Evolutionary conservation across 495 filamentous ascomycete species (phyloP).

Genomic region (Bathelium albidoporum): DNA sequence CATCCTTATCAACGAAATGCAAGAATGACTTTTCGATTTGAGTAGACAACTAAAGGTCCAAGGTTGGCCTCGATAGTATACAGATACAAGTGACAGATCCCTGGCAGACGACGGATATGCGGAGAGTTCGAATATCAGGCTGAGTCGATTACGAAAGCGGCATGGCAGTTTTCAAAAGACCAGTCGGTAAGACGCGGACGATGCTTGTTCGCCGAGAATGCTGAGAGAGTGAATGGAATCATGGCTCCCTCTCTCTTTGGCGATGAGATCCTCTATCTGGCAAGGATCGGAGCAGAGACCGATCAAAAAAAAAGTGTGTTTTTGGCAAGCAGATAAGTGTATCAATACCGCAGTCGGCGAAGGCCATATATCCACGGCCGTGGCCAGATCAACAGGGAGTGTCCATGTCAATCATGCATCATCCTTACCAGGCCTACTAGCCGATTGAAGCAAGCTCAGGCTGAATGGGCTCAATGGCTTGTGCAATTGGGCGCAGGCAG

Average conservation of each 20-base stretch:
- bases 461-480: not conserved
- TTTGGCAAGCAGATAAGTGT: not conserved
- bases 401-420: conserved; percentile 5
- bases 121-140: not conserved
- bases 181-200: not conserved
- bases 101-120: not conserved
- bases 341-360: not conserved
- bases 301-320: not conserved
- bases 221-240: not conserved
- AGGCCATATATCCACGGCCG: not conserved
- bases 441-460: not conserved
- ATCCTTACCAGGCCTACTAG: not conserved
- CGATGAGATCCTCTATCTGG: not conserved
- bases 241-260: not conserved
- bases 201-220: not conserved
- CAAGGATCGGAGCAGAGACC: not conserved
- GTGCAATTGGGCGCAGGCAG: conserved; percentile 3
- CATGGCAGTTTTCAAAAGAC: not conserved
- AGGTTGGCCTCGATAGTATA: not conserved
- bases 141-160: not conserved
- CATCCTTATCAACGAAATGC: not conserved
- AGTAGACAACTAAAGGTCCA: not conserved
- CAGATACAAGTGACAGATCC: not conserved
- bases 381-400: conserved; percentile 1
- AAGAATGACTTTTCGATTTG: not conserved